A percentile compares a stretch with the other conserved stretches of the same genome.
Conservation (phyloP, 768 basidiomycete species). For the Boletus tylopilopsis region DNA sequence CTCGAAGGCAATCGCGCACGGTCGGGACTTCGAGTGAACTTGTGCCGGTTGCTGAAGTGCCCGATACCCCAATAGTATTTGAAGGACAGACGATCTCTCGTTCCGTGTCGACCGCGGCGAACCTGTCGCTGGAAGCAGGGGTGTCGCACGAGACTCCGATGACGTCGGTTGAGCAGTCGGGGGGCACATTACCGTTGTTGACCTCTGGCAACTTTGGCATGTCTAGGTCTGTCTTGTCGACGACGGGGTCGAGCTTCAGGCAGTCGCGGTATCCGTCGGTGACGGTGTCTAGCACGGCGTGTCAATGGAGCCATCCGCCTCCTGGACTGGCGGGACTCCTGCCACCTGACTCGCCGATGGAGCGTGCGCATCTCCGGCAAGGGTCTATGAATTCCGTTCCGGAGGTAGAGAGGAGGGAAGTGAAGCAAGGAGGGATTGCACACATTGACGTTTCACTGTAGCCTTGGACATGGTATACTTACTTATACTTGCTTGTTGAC, state of each 20-base stretch:
- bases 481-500: not conserved
- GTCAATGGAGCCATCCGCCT: constrained; percentile 26
- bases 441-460: constrained; percentile 24
- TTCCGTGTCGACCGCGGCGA: not conserved
- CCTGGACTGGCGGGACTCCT: constrained; percentile 23
- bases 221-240: constrained; percentile 16
- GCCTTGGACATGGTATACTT: constrained; percentile 15
- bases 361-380: constrained; percentile 23
- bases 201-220: constrained; percentile 28
- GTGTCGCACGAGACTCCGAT: constrained; percentile 9
- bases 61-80: constrained; percentile 1
- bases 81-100: not conserved
- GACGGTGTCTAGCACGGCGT: constrained; percentile 14
- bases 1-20: constrained; percentile 3
- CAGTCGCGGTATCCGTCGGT: constrained; percentile 30
- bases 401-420: constrained; percentile 20
- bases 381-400: constrained; percentile 14
- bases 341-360: constrained; percentile 18
- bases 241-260: constrained; percentile 8
- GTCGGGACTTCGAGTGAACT: constrained; percentile 4
- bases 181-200: constrained; percentile 16
- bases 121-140: constrained; percentile 7
- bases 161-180: constrained; percentile 1
- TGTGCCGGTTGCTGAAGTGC: constrained; percentile 18
- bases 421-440: constrained; percentile 24